Percentiles rank a stretch among this genome's conserved stretches.
Conservation (phyloP, 495 filamentous ascomycete species). For the Apiosordaria backusii region DNA sequence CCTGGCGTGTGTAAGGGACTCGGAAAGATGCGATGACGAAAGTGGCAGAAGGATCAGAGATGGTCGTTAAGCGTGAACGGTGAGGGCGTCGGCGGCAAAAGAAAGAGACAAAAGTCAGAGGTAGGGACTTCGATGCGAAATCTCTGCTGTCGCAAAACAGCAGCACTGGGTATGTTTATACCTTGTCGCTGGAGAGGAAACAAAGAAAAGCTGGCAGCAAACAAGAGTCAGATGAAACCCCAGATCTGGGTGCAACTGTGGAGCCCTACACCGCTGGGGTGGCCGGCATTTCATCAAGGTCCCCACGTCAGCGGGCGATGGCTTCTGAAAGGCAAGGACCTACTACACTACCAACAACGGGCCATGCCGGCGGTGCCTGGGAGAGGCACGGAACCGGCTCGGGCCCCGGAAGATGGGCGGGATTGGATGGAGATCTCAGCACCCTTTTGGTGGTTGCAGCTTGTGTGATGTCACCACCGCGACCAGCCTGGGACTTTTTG, state of each 20-base stretch:
- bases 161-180: background rate
- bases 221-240: background rate
- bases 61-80: background rate
- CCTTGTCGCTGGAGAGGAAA: background rate
- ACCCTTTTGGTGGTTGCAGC: background rate
- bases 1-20: background rate
- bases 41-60: background rate
- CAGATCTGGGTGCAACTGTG: background rate
- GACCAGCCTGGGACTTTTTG: no score
- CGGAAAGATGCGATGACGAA: background rate
- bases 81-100: background rate
- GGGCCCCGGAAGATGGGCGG: background rate
- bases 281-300: background rate
- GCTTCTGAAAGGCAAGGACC: background rate
- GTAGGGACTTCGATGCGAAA: background rate
- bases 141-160: background rate
- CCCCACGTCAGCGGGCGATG: background rate
- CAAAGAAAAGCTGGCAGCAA: background rate
- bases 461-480: background rate
- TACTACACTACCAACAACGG: background rate
- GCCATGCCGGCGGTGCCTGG: background rate
- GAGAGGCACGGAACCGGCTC: background rate
- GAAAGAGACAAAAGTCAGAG: background rate
- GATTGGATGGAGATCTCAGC: background rate
- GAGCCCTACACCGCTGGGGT: background rate